Conservation (phyloP, 2,329 filamentous ascomycete species). For the Exophiala sp. region DNA sequence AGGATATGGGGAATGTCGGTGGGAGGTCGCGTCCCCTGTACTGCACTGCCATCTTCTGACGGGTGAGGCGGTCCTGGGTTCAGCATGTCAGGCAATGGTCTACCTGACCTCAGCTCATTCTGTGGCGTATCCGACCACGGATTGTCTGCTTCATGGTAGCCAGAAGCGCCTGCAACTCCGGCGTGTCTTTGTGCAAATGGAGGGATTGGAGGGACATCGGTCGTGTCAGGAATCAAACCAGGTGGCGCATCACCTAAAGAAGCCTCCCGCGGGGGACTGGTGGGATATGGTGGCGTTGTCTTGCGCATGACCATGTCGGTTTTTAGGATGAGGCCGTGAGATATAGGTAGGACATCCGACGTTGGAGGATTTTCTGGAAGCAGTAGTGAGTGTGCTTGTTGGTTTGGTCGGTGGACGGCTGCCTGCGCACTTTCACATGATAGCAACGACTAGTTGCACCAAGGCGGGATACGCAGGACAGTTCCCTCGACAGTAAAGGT, state of each 20-base stretch:
- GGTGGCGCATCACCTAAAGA: constrained; percentile 3
- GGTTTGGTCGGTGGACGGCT: no score
- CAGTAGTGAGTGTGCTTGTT: no score
- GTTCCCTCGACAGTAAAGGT: no score
- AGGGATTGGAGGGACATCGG: constrained; percentile 22
- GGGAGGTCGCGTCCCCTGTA: background rate
- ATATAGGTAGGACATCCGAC: no score
- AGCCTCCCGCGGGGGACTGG: constrained; percentile 18
- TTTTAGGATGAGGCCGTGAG: no score
- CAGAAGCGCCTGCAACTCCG: background rate
- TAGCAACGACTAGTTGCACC: no score
- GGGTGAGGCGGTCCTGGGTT: constrained; percentile 12
- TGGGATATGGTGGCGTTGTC: constrained; percentile 23
- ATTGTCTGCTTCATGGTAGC: constrained; percentile 25
- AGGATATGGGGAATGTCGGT: constrained; percentile 22
- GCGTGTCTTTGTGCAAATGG: constrained; percentile 4
- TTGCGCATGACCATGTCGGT: constrained; percentile 23
- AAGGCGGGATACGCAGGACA: no score
- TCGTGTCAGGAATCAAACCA: constrained; percentile 20
- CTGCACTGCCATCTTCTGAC: background rate
- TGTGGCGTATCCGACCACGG: constrained; percentile 25
- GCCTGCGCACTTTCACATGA: no score
- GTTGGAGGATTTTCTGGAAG: no score
- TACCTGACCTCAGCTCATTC: constrained; percentile 13
- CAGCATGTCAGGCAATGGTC: constrained; percentile 22